These are phyloP conservation scores for Hymenotorrendiella dingleyae DNA, from an alignment of 2,329 filamentous ascomycete genomes.

Conservation along the genomic window DNA sequence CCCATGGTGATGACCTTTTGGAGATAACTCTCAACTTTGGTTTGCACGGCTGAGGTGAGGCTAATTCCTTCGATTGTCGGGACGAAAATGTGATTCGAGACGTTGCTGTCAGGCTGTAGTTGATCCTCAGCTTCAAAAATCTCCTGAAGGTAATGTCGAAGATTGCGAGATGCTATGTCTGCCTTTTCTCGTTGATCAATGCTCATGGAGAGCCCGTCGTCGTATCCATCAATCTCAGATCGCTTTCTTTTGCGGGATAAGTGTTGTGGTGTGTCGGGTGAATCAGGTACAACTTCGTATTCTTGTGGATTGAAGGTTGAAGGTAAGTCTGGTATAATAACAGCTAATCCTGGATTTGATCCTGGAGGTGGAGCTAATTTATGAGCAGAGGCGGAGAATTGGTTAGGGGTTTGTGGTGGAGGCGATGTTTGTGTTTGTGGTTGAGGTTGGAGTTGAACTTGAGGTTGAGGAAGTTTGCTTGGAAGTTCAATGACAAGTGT, in stretches of 20 bases:
- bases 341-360: conserved; percentile 17
- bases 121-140: conserved; percentile 75
- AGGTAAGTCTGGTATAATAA: conserved; percentile 24
- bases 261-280: conserved; percentile 22
- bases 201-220: conserved; percentile 53
- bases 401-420: not conserved
- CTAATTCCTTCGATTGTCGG: conserved; percentile 56
- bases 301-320: conserved; percentile 24
- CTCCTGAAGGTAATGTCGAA: conserved; percentile 64
- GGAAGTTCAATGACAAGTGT: not conserved
- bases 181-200: conserved; percentile 78
- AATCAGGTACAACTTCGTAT: conserved; percentile 24
- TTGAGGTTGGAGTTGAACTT: conserved; percentile 3
- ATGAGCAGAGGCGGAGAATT: not conserved
- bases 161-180: conserved; percentile 63
- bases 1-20: conserved; percentile 65
- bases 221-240: conserved; percentile 44
- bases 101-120: conserved; percentile 42
- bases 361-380: conserved; percentile 5
- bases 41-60: conserved; percentile 62
- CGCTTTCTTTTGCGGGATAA: conserved; percentile 43
- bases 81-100: conserved; percentile 41
- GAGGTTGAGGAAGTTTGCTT: not conserved
- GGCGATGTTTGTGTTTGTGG: conserved; percentile 1
- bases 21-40: conserved; percentile 66